Evolutionary conservation across 2,329 filamentous ascomycete genomes (phyloP).

Genomic region (Aspergillus latus): DNA sequence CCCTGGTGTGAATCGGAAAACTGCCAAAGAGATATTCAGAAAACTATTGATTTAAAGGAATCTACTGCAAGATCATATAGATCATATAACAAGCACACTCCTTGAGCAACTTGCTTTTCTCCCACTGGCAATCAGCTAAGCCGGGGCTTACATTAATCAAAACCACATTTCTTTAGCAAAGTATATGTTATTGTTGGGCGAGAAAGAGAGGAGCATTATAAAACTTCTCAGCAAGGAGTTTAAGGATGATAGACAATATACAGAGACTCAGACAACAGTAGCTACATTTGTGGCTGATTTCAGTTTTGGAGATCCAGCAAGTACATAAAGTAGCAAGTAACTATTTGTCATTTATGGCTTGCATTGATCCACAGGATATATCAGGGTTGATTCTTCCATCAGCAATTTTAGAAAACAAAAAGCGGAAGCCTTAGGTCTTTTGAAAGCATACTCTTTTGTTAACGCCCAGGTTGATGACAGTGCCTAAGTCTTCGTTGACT

Average conservation of each 20-base stretch:
- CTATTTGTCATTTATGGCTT: constrained; percentile 20
- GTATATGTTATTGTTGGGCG: constrained; percentile 3
- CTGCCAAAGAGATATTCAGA: background rate
- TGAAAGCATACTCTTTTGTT: too few species aligned
- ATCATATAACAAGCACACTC: constrained; percentile 4
- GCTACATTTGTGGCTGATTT: constrained; percentile 10
- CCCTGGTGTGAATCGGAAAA: background rate
- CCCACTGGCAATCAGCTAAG: constrained; percentile 29
- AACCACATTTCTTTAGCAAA: background rate
- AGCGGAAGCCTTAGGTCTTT: too few species aligned
- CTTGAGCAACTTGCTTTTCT: constrained; percentile 24
- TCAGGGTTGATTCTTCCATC: constrained; percentile 25
- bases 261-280: constrained; percentile 3
- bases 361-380: constrained; percentile 23
- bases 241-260: background rate
- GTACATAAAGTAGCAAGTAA: background rate
- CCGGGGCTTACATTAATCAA: constrained; percentile 22
- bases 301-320: constrained; percentile 15
- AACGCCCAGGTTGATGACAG: too few species aligned
- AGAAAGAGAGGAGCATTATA: background rate
- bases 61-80: constrained; percentile 12
- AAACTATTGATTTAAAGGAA: background rate
- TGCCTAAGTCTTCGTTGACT: too few species aligned
- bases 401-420: background rate
- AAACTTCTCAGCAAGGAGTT: constrained; percentile 13